Conservation (phyloP, 1,284 basidiomycete species). For the Singerocomus inundabilis region DNA sequence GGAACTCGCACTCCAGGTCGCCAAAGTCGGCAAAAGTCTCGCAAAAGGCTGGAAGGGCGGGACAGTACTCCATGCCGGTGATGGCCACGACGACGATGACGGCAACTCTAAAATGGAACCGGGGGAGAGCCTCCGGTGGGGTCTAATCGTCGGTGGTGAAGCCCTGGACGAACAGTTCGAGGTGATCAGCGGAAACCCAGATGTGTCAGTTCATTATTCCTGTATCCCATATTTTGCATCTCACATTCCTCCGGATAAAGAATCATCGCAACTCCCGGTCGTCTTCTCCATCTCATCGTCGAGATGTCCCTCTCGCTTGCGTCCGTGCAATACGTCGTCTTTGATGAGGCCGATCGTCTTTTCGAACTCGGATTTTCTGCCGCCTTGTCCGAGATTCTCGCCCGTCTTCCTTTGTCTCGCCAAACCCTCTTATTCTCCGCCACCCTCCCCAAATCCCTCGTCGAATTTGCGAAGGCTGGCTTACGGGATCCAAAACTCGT, state of each 20-base stretch:
- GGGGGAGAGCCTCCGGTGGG: constrained; percentile 82
- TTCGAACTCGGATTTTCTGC: constrained; percentile 98
- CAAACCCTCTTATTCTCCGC: constrained; percentile 97
- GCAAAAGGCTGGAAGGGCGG: constrained; percentile 72
- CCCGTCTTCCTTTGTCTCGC: constrained; percentile 81
- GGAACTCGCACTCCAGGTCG: constrained; percentile 91
- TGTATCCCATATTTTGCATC: constrained; percentile 6
- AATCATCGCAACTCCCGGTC: constrained; percentile 96
- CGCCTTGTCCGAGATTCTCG: constrained; percentile 88
- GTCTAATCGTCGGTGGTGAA: constrained; percentile 94
- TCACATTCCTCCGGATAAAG: constrained; percentile 41
- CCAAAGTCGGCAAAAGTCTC: constrained; percentile 94
- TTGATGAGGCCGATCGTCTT: constrained; percentile 97
- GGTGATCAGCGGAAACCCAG: constrained; percentile 92
- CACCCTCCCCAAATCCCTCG: constrained; percentile 92
- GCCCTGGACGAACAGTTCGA: constrained; percentile 96
- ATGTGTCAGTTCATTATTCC: constrained; percentile 65
- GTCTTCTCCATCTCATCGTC: constrained; percentile 91
- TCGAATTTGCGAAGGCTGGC: constrained; percentile 97
- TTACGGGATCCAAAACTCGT: constrained; percentile 93
- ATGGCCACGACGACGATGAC: constrained; percentile 50
- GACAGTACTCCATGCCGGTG: constrained; percentile 60
- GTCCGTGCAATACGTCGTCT: constrained; percentile 88
- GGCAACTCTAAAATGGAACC: constrained; percentile 47
- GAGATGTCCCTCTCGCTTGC: constrained; percentile 97